phyloP scores from a whole-genome alignment of 2,329 filamentous ascomycete species.

The Clonostachys rosea region DNA sequence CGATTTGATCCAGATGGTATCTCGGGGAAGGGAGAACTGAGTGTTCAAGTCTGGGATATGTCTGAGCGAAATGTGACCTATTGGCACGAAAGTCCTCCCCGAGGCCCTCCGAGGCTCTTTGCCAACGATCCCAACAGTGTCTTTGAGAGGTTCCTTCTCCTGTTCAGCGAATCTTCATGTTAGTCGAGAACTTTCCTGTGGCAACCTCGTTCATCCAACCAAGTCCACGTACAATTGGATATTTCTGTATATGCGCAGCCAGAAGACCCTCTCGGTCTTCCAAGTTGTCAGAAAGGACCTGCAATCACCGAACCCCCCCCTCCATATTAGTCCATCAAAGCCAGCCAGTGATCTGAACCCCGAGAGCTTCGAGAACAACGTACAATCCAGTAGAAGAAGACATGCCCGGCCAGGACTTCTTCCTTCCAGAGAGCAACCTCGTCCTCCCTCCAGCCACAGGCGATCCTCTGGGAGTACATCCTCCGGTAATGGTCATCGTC shows the following conservation, averaged over 20 bases:
- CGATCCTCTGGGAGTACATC: slow-evolving; percentile 34
- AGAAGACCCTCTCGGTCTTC: slow-evolving; percentile 19
- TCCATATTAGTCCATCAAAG: background rate
- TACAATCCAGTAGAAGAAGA: slow-evolving; percentile 34
- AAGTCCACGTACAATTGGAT: slow-evolving; percentile 18
- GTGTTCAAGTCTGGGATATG: slow-evolving; percentile 19
- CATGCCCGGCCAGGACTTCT: slow-evolving; percentile 23
- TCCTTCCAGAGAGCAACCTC: slow-evolving; percentile 26
- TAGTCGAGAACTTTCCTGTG: background rate
- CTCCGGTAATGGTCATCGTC: slow-evolving; percentile 30
- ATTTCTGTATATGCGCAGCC: slow-evolving; percentile 17
- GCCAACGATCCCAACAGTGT: slow-evolving; percentile 23
- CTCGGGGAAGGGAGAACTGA: slow-evolving; percentile 18
- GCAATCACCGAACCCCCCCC: too few relatives aligned
- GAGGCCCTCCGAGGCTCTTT: slow-evolving; percentile 19
- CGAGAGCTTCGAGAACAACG: slow-evolving; percentile 8
- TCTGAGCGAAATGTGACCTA: slow-evolving; percentile 33
- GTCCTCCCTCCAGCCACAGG: slow-evolving; percentile 37
- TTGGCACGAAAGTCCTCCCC: slow-evolving; percentile 21
- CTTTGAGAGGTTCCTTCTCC: slow-evolving; percentile 24
- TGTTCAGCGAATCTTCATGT: background rate
- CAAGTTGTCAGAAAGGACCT: slow-evolving; percentile 16
- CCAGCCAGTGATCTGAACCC: background rate
- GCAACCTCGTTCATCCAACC: too few relatives aligned
- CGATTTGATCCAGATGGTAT: slow-evolving; percentile 29